Conservation (phyloP, 2,329 filamentous ascomycete genomes). For the Epichloe gansuensis region DNA sequence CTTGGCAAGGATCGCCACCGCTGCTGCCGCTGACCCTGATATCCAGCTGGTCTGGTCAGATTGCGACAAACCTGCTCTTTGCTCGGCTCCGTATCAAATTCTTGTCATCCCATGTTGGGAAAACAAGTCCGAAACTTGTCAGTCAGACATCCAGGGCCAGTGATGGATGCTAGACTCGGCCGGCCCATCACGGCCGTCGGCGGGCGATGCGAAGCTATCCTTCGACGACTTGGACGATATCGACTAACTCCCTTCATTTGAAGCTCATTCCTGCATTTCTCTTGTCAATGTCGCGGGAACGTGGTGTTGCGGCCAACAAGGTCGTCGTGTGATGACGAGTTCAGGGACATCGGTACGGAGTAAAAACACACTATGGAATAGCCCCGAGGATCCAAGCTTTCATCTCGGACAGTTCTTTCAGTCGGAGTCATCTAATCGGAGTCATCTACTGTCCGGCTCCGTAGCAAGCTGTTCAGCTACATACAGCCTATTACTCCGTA, state of each 20-base stretch:
- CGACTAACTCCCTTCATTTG: no score
- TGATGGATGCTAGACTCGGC: background rate
- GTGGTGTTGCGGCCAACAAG: no score
- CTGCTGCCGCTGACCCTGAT: background rate
- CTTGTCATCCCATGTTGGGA: background rate
- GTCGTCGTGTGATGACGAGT: no score
- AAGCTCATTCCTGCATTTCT: no score
- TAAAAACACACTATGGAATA: no score
- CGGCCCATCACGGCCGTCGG: background rate
- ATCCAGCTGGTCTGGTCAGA: background rate
- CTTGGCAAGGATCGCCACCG: background rate
- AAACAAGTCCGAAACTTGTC: background rate
- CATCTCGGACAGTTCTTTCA: no score
- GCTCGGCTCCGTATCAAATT: background rate
- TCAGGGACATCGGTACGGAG: no score
- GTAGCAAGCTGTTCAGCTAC: background rate
- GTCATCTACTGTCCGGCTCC: background rate
- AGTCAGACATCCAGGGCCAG: background rate
- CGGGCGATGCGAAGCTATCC: background rate
- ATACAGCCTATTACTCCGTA: no score
- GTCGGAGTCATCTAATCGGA: no score
- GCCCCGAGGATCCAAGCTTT: no score
- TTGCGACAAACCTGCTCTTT: background rate
- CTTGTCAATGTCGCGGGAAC: no score
- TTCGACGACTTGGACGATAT: background rate